Base-by-base conservation (phyloP, 192 early-diverging fungal genomes). In the Coemansia nantahalensis region DNA sequence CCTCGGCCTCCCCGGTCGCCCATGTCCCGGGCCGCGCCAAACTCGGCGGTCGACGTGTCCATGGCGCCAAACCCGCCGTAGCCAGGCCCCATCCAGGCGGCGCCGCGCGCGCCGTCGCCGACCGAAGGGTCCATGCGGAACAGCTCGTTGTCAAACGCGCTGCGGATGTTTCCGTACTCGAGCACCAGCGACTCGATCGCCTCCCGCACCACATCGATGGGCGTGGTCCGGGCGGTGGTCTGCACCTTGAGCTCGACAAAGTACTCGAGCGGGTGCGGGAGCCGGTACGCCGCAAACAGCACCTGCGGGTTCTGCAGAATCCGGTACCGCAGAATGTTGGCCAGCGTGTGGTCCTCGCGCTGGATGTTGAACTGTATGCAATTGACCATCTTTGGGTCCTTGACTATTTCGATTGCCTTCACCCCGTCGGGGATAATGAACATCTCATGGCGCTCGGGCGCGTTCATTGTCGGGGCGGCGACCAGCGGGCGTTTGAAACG, bases 341-440 rank as follows among this genome's bases (percentile, higher is more conserved):
- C 97, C 3, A 99, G 70, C 15, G 95, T 99, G 62, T 99, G 97
- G 77, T 99, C 97, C 66, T 99, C 97, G 62, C 87, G 87, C 37
- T 92, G 82, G 36, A 99, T 84, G 37, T 81, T 85, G 68, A 98
- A 93, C 13, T 87, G 92, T 4, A 91, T 86, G 37, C 92, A 92
- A 61, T 99, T 98, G 15, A 90, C 88, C 67, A 98, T 86, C 66
- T 92, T 93, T 31, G 91, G 83, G 64, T 98, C 95, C 51, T 83
- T 85, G 17, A 80, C 72, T 62, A 94, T 89, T 12, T 80, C 80
- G 48, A 95, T 86, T 63, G 88, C 89, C 46, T 85, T 82, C 32
- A 65, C 82, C 12, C 88, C 88, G 50, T 87, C 85, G 40, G 87
- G 87, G 47, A 90, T 71, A 18, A 84, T 79, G 64, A 90, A 89